phyloP scores from a whole-genome alignment of 2,329 filamentous ascomycete species.

The Venturia carpophila region DNA sequence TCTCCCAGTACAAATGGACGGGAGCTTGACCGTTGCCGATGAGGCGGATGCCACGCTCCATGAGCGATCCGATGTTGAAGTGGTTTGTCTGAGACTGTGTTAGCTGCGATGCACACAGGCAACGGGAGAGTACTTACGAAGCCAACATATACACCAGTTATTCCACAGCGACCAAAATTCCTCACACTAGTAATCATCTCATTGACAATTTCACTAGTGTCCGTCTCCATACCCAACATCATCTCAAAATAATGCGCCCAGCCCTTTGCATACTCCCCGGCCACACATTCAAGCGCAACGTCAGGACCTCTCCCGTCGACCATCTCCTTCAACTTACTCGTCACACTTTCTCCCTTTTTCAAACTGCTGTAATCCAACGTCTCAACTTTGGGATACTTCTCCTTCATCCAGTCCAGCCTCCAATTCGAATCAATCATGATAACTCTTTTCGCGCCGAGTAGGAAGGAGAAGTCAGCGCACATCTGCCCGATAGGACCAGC shows the following conservation, averaged over 20 bases:
- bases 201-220: slow-evolving; percentile 73
- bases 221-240: slow-evolving; percentile 65
- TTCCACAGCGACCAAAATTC: slow-evolving; percentile 64
- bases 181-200: slow-evolving; percentile 70
- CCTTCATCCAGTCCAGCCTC: slow-evolving; percentile 60
- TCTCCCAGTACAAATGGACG: slow-evolving; percentile 77
- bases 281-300: slow-evolving; percentile 60
- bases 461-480: slow-evolving; percentile 56
- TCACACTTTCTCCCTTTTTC: slow-evolving; percentile 56
- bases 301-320: slow-evolving; percentile 63
- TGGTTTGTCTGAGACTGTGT: slow-evolving; percentile 55
- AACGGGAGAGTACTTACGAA: slow-evolving; percentile 37
- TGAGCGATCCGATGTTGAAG: slow-evolving; percentile 75
- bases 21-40: slow-evolving; percentile 63
- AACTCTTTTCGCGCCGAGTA: slow-evolving; percentile 65
- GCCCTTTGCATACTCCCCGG: slow-evolving; percentile 55
- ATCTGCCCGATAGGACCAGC: slow-evolving; percentile 81
- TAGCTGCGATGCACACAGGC: slow-evolving; percentile 20
- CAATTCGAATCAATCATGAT: slow-evolving; percentile 73
- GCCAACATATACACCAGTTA: slow-evolving; percentile 64
- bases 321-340: slow-evolving; percentile 64
- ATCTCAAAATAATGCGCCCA: slow-evolving; percentile 55
- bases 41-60: slow-evolving; percentile 78
- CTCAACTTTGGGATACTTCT: slow-evolving; percentile 57
- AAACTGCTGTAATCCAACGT: slow-evolving; percentile 62